Percentiles rank a stretch among this genome's conserved stretches.
Conservation (phyloP, 192 early-diverging fungal genomes). For the Piromyces finnis region DNA sequence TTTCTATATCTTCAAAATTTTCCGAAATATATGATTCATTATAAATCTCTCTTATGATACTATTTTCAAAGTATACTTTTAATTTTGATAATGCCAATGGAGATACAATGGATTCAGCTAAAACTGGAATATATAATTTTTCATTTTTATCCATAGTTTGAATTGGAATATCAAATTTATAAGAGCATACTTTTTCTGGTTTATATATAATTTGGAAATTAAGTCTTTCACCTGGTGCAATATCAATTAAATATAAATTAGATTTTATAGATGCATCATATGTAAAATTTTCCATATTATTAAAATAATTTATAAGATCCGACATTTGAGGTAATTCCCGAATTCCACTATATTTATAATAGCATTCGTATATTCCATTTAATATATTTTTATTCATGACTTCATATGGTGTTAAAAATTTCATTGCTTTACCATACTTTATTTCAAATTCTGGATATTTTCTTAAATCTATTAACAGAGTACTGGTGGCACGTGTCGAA, state of each 20-base stretch:
- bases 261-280: background rate
- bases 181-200: background rate
- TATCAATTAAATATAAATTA: background rate
- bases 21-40: background rate
- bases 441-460: background rate
- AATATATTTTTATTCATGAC: background rate
- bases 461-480: background rate
- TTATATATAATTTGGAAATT: background rate
- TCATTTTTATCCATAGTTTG: background rate
- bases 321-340: background rate
- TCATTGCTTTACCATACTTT: background rate
- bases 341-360: background rate
- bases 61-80: background rate
- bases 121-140: background rate
- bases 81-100: background rate
- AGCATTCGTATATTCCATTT: background rate
- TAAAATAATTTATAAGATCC: background rate
- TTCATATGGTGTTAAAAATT: background rate
- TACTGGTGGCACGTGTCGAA: background rate
- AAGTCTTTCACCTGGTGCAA: background rate
- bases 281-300: background rate
- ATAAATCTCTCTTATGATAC: background rate
- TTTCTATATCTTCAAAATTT: background rate
- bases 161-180: background rate
- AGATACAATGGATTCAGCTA: background rate